Evolutionary conservation across 768 basidiomycete species (phyloP).

Genomic region (Cyclocybe aegerita): DNA sequence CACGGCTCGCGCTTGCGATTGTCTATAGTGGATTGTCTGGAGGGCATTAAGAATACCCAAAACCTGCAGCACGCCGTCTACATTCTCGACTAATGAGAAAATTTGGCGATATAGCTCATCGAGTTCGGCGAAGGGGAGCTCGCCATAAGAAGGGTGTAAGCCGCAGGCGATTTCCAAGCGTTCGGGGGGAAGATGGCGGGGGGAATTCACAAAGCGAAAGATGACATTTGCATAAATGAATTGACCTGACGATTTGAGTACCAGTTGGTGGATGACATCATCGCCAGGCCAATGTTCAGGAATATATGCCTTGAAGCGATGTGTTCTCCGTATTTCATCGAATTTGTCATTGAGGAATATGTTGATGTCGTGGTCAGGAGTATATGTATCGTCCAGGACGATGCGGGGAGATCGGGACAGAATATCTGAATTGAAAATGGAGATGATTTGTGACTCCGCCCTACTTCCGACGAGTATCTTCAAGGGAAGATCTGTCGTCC

Average conservation of each 20-base stretch:
- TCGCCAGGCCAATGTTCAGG: not conserved
- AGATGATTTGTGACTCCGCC: not conserved
- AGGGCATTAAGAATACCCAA: too few species aligned
- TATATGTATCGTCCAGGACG: not conserved
- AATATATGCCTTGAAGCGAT: not conserved
- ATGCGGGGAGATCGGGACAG: not conserved
- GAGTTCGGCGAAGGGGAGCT: slow-evolving; percentile 4
- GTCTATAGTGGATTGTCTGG: too few species aligned
- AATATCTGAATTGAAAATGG: not conserved
- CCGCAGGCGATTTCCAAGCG: slow-evolving; percentile 6
- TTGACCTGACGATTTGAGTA: slow-evolving; percentile 4
- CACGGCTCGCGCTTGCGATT: too few species aligned
- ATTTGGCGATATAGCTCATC: too few species aligned
- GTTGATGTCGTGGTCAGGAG: too few species aligned
- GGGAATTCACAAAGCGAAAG: slow-evolving; percentile 7
- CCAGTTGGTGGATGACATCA: not conserved
- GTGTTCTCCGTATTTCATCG: too few species aligned
- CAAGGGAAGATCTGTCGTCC: slow-evolving; percentile 1
- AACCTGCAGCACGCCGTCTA: too few species aligned
- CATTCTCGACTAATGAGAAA: too few species aligned
- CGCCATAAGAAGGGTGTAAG: not conserved
- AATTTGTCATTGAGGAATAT: too few species aligned
- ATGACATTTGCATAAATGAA: slow-evolving; percentile 16
- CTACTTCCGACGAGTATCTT: slow-evolving; percentile 5
- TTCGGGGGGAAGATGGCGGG: slow-evolving; percentile 5